Conservation (phyloP, 495 filamentous ascomycete species). For the Glarea lozoyensis region DNA sequence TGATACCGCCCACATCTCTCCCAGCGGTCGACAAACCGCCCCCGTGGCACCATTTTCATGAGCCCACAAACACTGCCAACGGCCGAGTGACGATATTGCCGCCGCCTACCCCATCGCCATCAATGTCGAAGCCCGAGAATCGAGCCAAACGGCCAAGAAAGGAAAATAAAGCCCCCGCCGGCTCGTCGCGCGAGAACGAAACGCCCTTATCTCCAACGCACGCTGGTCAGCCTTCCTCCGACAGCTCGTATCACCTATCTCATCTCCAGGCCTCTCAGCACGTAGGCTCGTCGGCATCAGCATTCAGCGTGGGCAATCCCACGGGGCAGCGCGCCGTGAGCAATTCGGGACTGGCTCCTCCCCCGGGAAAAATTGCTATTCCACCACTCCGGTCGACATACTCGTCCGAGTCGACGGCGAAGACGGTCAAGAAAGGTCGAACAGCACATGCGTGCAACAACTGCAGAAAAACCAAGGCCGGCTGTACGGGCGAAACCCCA, state of each 20-base stretch:
- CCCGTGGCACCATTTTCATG: not conserved
- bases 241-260: not conserved
- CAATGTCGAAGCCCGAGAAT: not conserved
- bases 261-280: not conserved
- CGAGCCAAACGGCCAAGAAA: not conserved
- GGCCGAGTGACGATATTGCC: not conserved
- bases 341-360: conserved; percentile 1
- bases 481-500: conserved; percentile 46
- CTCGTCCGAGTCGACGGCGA: not conserved
- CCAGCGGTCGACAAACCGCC: too few relatives aligned
- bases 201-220: not conserved
- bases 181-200: too few relatives aligned
- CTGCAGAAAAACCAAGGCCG: conserved; percentile 38
- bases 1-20: too few relatives aligned
- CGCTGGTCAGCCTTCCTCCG: not conserved
- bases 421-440: conserved; percentile 8
- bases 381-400: conserved; percentile 6
- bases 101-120: not conserved
- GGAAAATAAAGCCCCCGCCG: too few relatives aligned
- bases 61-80: too few relatives aligned
- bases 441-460: conserved; percentile 23
- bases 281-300: not conserved
- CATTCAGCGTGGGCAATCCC: not conserved
- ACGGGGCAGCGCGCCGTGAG: too few relatives aligned
- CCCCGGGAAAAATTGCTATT: conserved; percentile 14